These are phyloP conservation scores for Poa annua DNA, from an alignment of 176 grass and related monocot genomes.

Conservation along the genomic window DNA sequence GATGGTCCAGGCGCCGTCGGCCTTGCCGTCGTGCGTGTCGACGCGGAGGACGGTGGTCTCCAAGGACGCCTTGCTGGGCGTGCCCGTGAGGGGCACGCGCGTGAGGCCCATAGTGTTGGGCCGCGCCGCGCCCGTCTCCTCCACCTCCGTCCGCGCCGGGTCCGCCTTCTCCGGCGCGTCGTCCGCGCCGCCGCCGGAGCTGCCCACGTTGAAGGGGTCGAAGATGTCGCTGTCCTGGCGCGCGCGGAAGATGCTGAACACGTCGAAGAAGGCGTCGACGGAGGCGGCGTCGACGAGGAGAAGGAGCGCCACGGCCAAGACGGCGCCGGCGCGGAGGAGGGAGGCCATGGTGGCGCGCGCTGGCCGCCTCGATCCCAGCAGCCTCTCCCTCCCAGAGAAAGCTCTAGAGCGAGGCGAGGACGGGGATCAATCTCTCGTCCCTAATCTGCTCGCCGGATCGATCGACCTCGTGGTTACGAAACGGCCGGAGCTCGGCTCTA, in stretches of 20 bases:
- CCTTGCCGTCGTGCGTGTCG: neutral
- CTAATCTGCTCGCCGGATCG: too few relatives aligned
- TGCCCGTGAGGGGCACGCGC: slow-evolving; percentile 16
- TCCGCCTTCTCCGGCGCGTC: neutral
- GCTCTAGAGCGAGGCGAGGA: too few relatives aligned
- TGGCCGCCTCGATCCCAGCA: slow-evolving; percentile 24
- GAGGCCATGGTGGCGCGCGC: slow-evolving; percentile 35
- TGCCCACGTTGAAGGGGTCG: slow-evolving; percentile 37
- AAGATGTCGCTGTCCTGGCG: slow-evolving; percentile 34
- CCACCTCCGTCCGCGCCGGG: slow-evolving; percentile 37
- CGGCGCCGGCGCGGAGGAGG: slow-evolving; percentile 24
- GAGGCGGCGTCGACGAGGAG: slow-evolving; percentile 11
- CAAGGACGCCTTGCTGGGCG: slow-evolving; percentile 36
- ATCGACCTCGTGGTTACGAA: neutral
- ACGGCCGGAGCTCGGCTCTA: neutral
- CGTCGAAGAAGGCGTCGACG: slow-evolving; percentile 46
- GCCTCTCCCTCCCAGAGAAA: neutral
- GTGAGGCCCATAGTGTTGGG: slow-evolving; percentile 39
- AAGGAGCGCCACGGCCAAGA: slow-evolving; percentile 36
- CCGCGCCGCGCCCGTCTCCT: slow-evolving; percentile 42
- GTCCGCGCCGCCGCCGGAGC: neutral
- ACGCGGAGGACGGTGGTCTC: slow-evolving; percentile 14
- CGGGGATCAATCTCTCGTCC: too few relatives aligned
- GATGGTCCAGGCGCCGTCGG: slow-evolving; percentile 48
- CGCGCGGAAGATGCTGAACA: slow-evolving; percentile 49